Percentiles rank a stretch among this genome's conserved stretches.
Evolutionary conservation across 257 asterid species (phyloP).

Genomic region (Phtheirospermum japonicum): DNA sequence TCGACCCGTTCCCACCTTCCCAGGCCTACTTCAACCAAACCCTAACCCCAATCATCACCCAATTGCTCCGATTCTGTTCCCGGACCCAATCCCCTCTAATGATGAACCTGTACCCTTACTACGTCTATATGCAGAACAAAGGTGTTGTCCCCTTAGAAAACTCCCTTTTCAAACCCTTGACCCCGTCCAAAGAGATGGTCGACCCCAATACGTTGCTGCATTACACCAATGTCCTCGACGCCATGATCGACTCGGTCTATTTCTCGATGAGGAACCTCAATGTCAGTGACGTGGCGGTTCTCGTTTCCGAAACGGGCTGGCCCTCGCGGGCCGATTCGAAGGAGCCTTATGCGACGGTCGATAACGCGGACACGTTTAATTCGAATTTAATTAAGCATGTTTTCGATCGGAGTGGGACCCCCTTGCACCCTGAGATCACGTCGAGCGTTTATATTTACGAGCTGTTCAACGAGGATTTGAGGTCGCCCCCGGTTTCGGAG

Average conservation of each 20-base stretch:
- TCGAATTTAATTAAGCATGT: conserved; percentile 88
- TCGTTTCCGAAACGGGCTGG: conserved; percentile 92
- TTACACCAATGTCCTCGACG: conserved; percentile 85
- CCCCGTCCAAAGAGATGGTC: conserved; percentile 93
- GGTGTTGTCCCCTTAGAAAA: conserved; percentile 90
- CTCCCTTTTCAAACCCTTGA: conserved; percentile 85
- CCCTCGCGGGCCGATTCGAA: conserved; percentile 88
- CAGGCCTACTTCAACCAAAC: conserved; percentile 90
- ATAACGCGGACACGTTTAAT: conserved; percentile 80
- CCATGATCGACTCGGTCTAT: conserved; percentile 92
- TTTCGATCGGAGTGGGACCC: conserved; percentile 72
- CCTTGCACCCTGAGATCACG: conserved; percentile 84
- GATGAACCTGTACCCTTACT: conserved; percentile 98
- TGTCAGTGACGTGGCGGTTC: conserved; percentile 67
- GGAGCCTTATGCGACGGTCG: conserved; percentile 89
- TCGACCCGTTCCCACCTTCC: conserved; percentile 94
- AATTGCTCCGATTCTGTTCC: conserved; percentile 62
- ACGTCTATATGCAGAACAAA: conserved; percentile 93
- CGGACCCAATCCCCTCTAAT: conserved; percentile 89
- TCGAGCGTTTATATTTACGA: conserved; percentile 82
- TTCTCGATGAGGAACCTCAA: conserved; percentile 90
- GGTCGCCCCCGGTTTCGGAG: conserved; percentile 84
- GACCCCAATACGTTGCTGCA: conserved; percentile 93
- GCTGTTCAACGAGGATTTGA: conserved; percentile 89
- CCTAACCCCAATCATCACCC: conserved; percentile 53